Evolutionary conservation across 371 early-diverging fungal genomes (phyloP).

Genomic region (Syncephalastrum contaminatum): DNA sequence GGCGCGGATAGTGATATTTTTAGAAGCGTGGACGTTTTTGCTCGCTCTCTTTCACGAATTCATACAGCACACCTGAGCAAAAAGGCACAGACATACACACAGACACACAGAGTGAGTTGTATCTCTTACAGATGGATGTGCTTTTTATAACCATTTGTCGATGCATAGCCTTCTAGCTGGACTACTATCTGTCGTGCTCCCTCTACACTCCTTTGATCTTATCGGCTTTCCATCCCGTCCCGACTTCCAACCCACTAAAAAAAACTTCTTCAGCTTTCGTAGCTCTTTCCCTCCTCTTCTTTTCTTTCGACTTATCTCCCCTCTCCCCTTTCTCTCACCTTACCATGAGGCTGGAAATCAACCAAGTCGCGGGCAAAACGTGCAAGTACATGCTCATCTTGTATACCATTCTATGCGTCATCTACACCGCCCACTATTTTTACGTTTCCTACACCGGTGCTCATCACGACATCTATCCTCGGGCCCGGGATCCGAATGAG

Average conservation of each 20-base stretch:
- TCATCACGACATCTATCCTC: slow-evolving; percentile 12
- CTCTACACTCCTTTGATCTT: no score
- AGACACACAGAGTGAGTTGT: no score
- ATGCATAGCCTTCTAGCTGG: no score
- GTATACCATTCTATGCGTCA: slow-evolving; percentile 20
- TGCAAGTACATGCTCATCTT: slow-evolving; percentile 14
- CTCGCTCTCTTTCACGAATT: no score
- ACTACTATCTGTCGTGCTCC: no score
- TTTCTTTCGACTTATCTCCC: slow-evolving; percentile 4
- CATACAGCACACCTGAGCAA: slow-evolving; percentile 1
- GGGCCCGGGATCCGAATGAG: slow-evolving; percentile 10
- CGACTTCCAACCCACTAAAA: no score
- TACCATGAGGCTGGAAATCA: slow-evolving; percentile 14
- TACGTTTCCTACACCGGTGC: slow-evolving; percentile 11
- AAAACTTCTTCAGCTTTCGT: background rate
- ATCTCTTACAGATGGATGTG: no score
- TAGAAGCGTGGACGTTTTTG: no score
- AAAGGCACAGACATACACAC: background rate
- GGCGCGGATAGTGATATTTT: no score
- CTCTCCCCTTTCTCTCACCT: slow-evolving; percentile 1
- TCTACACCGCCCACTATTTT: slow-evolving; percentile 19
- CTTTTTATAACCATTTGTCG: no score
- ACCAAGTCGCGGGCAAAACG: slow-evolving; percentile 14
- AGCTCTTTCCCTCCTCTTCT: slow-evolving; percentile 9
- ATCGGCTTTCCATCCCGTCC: no score